Conservation (phyloP, 1,284 basidiomycete genomes). For the Xanthoconium separans region DNA sequence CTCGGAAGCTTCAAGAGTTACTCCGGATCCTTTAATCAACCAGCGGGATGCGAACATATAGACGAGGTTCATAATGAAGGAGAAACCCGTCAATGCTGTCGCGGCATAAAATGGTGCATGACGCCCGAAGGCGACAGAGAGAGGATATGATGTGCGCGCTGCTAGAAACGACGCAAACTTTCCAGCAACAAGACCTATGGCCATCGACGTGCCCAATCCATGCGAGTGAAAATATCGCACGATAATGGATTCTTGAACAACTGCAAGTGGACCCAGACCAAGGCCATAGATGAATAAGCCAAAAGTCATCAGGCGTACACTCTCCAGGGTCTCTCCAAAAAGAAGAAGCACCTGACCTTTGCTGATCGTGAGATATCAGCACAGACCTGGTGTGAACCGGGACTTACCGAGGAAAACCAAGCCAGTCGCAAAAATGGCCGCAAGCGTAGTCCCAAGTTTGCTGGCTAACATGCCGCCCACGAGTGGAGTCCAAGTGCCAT, state of each 20-base stretch:
- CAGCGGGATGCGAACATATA: conserved; percentile 65
- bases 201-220: conserved; percentile 76
- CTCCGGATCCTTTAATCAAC: conserved; percentile 56
- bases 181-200: conserved; percentile 75
- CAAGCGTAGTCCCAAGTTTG: conserved; percentile 64
- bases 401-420: conserved; percentile 61
- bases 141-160: conserved; percentile 72
- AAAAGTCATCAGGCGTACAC: conserved; percentile 62
- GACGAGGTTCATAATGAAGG: conserved; percentile 64
- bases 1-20: conserved; percentile 65
- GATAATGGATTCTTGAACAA: conserved; percentile 77
- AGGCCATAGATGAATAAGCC: conserved; percentile 80
- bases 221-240: conserved; percentile 77
- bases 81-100: conserved; percentile 58
- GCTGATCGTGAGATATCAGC: conserved; percentile 9
- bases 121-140: conserved; percentile 65
- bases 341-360: conserved; percentile 63
- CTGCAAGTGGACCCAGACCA: conserved; percentile 73
- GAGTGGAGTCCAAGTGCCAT: conserved; percentile 80
- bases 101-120: conserved; percentile 76
- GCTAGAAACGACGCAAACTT: conserved; percentile 76
- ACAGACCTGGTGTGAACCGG: neutral
- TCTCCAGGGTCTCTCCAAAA: conserved; percentile 56
- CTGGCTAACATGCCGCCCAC: conserved; percentile 68
- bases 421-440: conserved; percentile 70